A percentile compares a stretch with the other conserved stretches of the same genome.
Evolutionary conservation across 2,329 filamentous ascomycete genomes (phyloP).

Genomic region (Penicillium fuscoglaucum): DNA sequence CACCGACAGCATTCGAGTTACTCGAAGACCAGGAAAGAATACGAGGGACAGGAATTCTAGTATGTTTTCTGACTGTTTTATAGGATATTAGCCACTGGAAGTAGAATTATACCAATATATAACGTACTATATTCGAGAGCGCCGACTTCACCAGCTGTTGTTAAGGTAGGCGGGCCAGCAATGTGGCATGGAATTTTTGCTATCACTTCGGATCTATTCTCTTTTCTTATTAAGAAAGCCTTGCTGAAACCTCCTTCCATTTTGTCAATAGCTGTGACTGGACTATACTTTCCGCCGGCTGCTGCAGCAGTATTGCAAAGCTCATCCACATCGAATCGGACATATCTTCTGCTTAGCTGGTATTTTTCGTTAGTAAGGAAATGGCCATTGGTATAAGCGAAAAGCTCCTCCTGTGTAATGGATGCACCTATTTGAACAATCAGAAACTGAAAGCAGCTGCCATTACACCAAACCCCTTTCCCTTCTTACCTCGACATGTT

Average conservation of each 20-base stretch:
- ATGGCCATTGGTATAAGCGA: constrained; percentile 2
- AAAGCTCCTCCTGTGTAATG: constrained; percentile 25
- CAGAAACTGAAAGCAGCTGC: constrained; percentile 7
- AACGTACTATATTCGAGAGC: not conserved
- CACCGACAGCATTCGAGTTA: constrained; percentile 34
- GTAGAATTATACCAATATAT: constrained; percentile 9
- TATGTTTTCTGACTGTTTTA: constrained; percentile 20
- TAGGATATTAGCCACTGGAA: not conserved
- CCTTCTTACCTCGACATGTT: constrained; percentile 20
- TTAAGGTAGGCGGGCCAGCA: not conserved
- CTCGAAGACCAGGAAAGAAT: constrained; percentile 28
- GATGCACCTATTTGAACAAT: constrained; percentile 21
- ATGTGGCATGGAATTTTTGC: not conserved
- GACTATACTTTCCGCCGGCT: not conserved
- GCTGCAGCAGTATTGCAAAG: not conserved
- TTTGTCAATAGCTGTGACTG: not conserved
- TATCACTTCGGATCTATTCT: not conserved
- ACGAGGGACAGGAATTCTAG: constrained; percentile 27
- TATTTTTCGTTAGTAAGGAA: not conserved
- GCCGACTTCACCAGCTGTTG: not conserved
- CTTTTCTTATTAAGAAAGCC: not conserved
- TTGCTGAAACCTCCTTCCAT: not conserved
- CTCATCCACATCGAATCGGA: not conserved
- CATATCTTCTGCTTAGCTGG: not conserved
- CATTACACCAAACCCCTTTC: constrained; percentile 5